phyloP scores from a whole-genome alignment of 2,329 filamentous ascomycete species.

The Neophaeococcomyces aloes region DNA sequence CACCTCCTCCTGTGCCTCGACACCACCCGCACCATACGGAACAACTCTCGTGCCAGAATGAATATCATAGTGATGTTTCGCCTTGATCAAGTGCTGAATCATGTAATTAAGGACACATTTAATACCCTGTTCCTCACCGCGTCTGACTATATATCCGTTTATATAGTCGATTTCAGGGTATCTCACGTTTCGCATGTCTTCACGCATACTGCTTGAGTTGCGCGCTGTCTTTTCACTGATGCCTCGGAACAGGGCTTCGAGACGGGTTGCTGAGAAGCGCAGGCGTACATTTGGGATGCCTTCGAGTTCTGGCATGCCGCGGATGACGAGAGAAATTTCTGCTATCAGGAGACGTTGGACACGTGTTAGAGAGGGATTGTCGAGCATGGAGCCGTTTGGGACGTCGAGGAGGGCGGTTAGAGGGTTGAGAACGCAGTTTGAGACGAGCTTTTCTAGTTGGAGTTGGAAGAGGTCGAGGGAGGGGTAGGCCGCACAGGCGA shows the following conservation, averaged over 20 bases:
- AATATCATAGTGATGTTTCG: slow-evolving; percentile 38
- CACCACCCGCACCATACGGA: slow-evolving; percentile 15
- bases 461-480: slow-evolving; percentile 53
- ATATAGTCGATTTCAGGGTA: slow-evolving; percentile 71
- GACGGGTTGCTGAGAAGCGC: slow-evolving; percentile 50
- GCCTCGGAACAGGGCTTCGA: slow-evolving; percentile 49
- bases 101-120: slow-evolving; percentile 61
- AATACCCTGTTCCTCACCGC: slow-evolving; percentile 64
- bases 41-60: slow-evolving; percentile 8
- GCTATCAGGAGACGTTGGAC: slow-evolving; percentile 61
- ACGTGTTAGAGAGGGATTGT: slow-evolving; percentile 54
- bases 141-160: slow-evolving; percentile 75
- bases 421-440: slow-evolving; percentile 68
- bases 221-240: slow-evolving; percentile 45
- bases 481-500: slow-evolving; percentile 50
- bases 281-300: slow-evolving; percentile 48
- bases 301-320: slow-evolving; percentile 61
- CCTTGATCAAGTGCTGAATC: slow-evolving; percentile 62
- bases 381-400: slow-evolving; percentile 59
- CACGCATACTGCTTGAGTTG: slow-evolving; percentile 57
- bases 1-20: slow-evolving; percentile 20
- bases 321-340: slow-evolving; percentile 65
- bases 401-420: slow-evolving; percentile 70
- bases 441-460: slow-evolving; percentile 69
- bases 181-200: slow-evolving; percentile 50